Percentiles rank a stretch among this genome's conserved stretches.
phyloP scores from a whole-genome alignment of 179 eudicot genomes.

The Nepenthes alata region DNA sequence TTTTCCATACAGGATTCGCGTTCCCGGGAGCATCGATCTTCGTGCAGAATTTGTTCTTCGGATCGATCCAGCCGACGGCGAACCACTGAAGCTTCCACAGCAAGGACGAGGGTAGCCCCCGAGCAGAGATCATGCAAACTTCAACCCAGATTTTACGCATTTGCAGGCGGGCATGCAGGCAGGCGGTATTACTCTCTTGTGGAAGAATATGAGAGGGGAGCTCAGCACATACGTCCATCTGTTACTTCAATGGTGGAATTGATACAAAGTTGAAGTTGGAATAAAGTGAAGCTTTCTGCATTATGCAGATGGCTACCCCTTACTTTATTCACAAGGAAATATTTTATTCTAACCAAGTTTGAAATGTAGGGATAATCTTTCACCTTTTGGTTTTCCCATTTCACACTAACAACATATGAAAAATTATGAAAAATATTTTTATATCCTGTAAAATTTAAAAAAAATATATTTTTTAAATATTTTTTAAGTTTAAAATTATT shows the following conservation, averaged over 20 bases:
- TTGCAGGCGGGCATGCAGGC: constrained; percentile 5
- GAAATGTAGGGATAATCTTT: no score
- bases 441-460: no score
- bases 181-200: constrained; percentile 16
- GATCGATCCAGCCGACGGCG: constrained; percentile 84
- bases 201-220: not conserved
- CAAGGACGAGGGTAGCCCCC: constrained; percentile 50
- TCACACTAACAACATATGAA: no score
- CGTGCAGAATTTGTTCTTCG: constrained; percentile 63
- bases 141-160: constrained; percentile 58
- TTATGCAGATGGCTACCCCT: constrained; percentile 18
- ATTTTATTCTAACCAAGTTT: not conserved
- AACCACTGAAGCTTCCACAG: constrained; percentile 73
- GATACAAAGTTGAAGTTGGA: constrained; percentile 18
- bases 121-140: constrained; percentile 60
- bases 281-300: constrained; percentile 21
- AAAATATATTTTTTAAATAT: no score
- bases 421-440: no score
- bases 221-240: constrained; percentile 6
- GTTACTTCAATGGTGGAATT: constrained; percentile 9
- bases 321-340: constrained; percentile 6
- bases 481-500: no score
- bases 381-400: no score
- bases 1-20: constrained; percentile 63
- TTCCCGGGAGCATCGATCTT: constrained; percentile 57